A percentile compares a stretch with the other conserved stretches of the same genome.
Evolutionary conservation across 768 basidiomycete species (phyloP).

Genomic region (Termitomyces sp.): DNA sequence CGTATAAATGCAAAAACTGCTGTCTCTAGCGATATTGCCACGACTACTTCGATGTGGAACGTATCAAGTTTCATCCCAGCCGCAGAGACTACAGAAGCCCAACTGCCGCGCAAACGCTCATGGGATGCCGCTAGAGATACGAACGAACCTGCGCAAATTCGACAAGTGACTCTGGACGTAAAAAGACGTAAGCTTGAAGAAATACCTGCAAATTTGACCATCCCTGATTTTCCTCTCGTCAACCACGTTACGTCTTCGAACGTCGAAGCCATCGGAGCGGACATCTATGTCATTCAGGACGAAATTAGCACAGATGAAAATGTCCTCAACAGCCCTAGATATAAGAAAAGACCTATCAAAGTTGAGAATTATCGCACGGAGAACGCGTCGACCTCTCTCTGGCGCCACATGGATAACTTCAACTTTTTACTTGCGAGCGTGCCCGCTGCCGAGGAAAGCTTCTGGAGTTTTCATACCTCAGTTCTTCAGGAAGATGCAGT

Average conservation of each 20-base stretch:
- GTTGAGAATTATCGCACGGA: neutral
- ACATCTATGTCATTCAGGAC: neutral
- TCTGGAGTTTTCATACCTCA: neutral
- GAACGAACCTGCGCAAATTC: neutral
- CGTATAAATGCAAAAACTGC: neutral
- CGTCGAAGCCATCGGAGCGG: neutral
- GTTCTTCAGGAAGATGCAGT: neutral
- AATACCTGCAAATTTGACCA: conserved; percentile 11
- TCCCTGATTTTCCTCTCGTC: conserved; percentile 8
- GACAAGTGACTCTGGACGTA: neutral
- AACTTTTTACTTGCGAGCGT: neutral
- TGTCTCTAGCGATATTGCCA: neutral
- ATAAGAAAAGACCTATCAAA: neutral
- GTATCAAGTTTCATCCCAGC: neutral
- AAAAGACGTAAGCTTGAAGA: conserved; percentile 26
- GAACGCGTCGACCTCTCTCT: neutral
- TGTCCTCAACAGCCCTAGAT: neutral
- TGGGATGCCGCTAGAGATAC: conserved; percentile 15
- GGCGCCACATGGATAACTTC: neutral
- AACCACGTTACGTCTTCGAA: neutral
- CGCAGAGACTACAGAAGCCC: conserved; percentile 21
- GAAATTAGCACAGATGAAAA: neutral
- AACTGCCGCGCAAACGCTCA: conserved; percentile 32
- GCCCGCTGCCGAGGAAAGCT: neutral
- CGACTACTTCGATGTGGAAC: neutral